Evolutionary conservation across 768 basidiomycete genomes (phyloP).

Genomic region (Hericium rajendrae): DNA sequence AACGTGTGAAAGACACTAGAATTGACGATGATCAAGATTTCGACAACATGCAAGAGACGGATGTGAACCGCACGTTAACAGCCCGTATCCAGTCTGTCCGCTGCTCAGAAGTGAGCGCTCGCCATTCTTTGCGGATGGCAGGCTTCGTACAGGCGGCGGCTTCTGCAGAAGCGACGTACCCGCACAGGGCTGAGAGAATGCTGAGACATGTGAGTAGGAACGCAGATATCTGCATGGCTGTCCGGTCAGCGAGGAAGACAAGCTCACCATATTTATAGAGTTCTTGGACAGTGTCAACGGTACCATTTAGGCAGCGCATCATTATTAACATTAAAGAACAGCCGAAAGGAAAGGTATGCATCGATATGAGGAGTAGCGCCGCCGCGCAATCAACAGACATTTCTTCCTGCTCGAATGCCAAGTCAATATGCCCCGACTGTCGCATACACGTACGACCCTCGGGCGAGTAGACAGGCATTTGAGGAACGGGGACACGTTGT

Average conservation of each 20-base stretch:
- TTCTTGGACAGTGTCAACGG: neutral
- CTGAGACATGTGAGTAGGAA: neutral
- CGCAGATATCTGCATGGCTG: neutral
- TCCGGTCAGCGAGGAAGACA: neutral
- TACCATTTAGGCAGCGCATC: neutral
- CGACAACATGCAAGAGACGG: neutral
- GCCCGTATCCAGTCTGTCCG: slow-evolving; percentile 17
- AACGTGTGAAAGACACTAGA: slow-evolving; percentile 10
- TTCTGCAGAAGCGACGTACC: no score
- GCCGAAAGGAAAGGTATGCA: neutral
- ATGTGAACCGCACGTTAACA: slow-evolving; percentile 11
- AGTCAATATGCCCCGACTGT: no score
- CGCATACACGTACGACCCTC: no score
- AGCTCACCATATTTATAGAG: neutral
- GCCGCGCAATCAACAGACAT: no score
- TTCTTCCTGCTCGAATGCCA: no score
- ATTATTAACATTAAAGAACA: neutral
- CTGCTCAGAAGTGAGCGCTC: slow-evolving; percentile 8
- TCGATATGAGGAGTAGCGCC: no score
- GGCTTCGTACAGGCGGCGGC: slow-evolving; percentile 9
- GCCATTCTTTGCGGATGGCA: slow-evolving; percentile 17
- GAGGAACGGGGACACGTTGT: no score
- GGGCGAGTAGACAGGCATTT: no score
- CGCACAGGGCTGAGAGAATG: neutral
- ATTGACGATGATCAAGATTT: neutral